Evolutionary conservation across 108 stramenopile species (phyloP), one percentile per base, ranked within the genome.

Genomic region (Phaeodactylum tricornutum): DNA sequence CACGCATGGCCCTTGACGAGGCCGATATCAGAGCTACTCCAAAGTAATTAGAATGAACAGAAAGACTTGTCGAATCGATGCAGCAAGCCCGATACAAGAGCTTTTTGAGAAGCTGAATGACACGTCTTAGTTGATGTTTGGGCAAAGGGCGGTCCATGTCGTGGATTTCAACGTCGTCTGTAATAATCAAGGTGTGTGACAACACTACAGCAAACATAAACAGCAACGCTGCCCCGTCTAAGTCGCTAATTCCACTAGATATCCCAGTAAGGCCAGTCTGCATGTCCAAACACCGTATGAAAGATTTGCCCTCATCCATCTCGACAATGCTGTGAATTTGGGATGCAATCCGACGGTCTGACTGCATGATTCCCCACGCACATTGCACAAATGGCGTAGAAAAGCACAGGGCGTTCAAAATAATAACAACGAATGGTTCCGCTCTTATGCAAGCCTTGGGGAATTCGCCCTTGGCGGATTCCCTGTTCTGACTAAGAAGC

Each of bases 161-260:
- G 52, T 84, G 77, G 16, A 94, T 61, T 66, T 94, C 93, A 29
- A 68, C 70, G 53, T 94, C 93, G 50, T 94, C 93, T 0, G 87
- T 87, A 4, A 91, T 67, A 44, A 94, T 81, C 30, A 94, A 66
- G n/a, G 69, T 66, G 44, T 91, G 84, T 1, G 75, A 46, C 21
- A 91, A 48, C 35, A 72, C 61, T 4, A 64, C 53, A 17, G 72
- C 59, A 60, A 90, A 85, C 7, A 90, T 17, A 38, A 73, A 75
- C 7, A 90, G 59, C 17, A 82, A 26, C n/a, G 59, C 67, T 7
- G 74, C 60, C 38, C 73, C 69, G 29, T 79, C 61, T 6, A 29
- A 30, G 33, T 20, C 19, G 14, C 21, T 41, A 20, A 20, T 41
- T 41, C 9, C 39, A 5, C 5, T 4, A 5, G 39, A 11, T 15